A percentile compares a stretch with the other conserved stretches of the same genome.
phyloP scores from a whole-genome alignment of 441 rosid genomes.

The Corymbia citriodora region DNA sequence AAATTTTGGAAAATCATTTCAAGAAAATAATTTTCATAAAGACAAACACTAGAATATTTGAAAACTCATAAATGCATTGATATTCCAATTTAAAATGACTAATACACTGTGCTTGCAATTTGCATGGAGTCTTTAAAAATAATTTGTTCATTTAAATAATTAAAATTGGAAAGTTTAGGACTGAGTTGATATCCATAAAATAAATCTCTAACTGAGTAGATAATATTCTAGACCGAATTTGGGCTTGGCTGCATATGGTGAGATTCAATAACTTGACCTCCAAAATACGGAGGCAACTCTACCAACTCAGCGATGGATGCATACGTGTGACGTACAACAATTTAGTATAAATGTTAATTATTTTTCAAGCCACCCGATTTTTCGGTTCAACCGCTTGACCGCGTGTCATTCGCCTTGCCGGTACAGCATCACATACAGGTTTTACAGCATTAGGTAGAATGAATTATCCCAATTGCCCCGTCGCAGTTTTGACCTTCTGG shows the following conservation, averaged over 20 bases:
- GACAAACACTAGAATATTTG: too few species aligned
- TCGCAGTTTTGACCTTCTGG: too few species aligned
- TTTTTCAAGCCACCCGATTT: background rate
- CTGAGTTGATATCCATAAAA: too few species aligned
- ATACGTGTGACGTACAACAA: background rate
- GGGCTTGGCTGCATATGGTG: background rate
- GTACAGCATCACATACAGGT: too few species aligned
- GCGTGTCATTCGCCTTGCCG: background rate
- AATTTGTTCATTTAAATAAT: too few species aligned
- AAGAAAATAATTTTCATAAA: too few species aligned
- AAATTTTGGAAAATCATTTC: too few species aligned
- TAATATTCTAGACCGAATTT: background rate
- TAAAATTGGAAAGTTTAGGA: background rate
- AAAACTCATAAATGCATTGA: background rate
- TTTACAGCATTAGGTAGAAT: background rate
- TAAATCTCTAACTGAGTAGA: too few species aligned
- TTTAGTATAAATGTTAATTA: too few species aligned
- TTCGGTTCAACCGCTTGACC: background rate
- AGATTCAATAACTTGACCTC: background rate
- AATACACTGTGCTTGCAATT: background rate
- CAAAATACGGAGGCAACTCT: background rate
- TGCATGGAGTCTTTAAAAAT: background rate
- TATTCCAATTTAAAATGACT: background rate
- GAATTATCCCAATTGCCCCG: background rate
- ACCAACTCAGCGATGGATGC: background rate